Conservation (phyloP, 352 stramenopile genomes). For the Globisporangium radiosum region DNA sequence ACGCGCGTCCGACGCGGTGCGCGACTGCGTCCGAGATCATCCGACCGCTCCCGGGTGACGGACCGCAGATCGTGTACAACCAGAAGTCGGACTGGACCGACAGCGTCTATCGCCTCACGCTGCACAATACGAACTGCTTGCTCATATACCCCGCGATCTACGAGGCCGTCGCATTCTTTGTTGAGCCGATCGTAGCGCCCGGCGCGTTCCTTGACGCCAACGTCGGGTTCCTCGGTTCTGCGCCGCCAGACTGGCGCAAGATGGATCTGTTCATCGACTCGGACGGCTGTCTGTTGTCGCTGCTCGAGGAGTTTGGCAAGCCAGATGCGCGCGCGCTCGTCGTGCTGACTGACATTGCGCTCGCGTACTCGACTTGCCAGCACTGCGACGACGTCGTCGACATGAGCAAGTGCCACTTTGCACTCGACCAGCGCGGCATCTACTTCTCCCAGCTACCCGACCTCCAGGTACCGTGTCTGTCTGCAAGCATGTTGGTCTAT, state of each 20-base stretch:
- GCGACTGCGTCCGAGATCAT: conserved; percentile 60
- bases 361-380: conserved; percentile 62
- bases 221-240: conserved; percentile 60
- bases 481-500: background rate
- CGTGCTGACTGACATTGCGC: conserved; percentile 58
- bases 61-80: conserved; percentile 71
- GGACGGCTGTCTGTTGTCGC: conserved; percentile 61
- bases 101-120: conserved; percentile 50
- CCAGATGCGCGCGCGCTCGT: conserved; percentile 65
- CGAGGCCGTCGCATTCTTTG: conserved; percentile 63
- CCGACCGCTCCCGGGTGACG: conserved; percentile 59
- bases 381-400: conserved; percentile 41
- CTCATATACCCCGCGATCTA: conserved; percentile 63
- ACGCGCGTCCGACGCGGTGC: conserved; percentile 51
- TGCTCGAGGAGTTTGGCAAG: conserved; percentile 80
- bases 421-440: conserved; percentile 70
- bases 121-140: conserved; percentile 77
- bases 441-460: conserved; percentile 85
- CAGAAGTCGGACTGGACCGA: conserved; percentile 78
- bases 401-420: conserved; percentile 78
- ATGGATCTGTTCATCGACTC: conserved; percentile 70
- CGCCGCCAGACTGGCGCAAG: conserved; percentile 69
- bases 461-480: conserved; percentile 43
- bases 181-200: conserved; percentile 36
- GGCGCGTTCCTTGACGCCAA: conserved; percentile 46